Conservation (phyloP, 495 filamentous ascomycete genomes). For the Collariella sp. region DNA sequence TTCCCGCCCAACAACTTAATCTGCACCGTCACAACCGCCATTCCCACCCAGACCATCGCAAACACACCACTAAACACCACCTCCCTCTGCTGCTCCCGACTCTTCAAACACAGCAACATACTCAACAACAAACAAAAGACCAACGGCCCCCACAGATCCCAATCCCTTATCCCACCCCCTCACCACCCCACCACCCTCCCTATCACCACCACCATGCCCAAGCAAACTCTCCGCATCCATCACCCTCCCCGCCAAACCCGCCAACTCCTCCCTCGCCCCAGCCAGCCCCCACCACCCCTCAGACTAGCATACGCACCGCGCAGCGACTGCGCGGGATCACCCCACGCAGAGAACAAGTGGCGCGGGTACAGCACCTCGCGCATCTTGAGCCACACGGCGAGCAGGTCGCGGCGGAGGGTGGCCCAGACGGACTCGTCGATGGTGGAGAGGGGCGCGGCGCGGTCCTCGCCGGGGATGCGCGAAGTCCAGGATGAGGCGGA, state of each 20-base stretch:
- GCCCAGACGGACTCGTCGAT: conserved; percentile 97
- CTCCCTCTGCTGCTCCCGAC: conserved; percentile 66
- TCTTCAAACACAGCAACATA: conserved; percentile 71
- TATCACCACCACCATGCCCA: conserved; percentile 77
- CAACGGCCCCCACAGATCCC: conserved; percentile 96
- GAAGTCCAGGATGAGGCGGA: conserved; percentile 61
- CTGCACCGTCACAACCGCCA: conserved; percentile 95
- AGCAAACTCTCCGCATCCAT: conserved; percentile 56
- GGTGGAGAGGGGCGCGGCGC: conserved; percentile 83
- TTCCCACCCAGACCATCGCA: conserved; percentile 90
- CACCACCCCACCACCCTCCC: conserved; percentile 69
- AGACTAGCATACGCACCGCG: conserved; percentile 47
- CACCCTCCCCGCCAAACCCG: conserved; percentile 47
- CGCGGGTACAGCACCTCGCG: conserved; percentile 95
- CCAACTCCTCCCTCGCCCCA: conserved; percentile 55
- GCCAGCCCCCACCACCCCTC: conserved; percentile 39
- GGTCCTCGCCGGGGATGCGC: conserved; percentile 86
- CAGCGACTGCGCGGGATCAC: conserved; percentile 14
- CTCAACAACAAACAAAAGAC: conserved; percentile 86
- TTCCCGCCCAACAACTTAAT: conserved; percentile 95
- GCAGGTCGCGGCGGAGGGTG: conserved; percentile 79
- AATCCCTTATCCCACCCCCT: conserved; percentile 82
- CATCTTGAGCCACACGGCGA: conserved; percentile 96
- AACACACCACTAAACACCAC: conserved; percentile 94
- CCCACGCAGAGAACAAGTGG: conserved; percentile 55